Conservation (phyloP, 2,329 filamentous ascomycete genomes). For the Beauveria scarabaeidicola region DNA sequence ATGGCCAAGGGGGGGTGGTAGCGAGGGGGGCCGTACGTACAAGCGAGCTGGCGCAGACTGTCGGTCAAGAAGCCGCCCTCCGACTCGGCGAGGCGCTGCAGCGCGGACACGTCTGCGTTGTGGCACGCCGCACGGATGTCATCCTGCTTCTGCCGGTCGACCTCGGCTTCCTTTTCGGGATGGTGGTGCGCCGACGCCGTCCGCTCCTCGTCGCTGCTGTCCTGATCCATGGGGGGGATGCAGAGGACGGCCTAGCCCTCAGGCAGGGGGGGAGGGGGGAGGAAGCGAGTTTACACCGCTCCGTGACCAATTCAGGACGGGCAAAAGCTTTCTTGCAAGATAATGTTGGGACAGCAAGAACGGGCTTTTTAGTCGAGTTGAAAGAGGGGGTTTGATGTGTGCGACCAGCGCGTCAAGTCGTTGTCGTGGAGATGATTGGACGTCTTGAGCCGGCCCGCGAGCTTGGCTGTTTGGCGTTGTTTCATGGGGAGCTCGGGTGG, state of each 20-base stretch:
- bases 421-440: background rate
- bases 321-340: background rate
- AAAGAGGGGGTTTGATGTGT: too few species aligned
- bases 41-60: slow-evolving; percentile 61
- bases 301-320: background rate
- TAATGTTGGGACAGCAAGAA: background rate
- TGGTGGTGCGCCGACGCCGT: background rate
- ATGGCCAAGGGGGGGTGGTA: background rate
- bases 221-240: background rate
- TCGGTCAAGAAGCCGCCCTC: slow-evolving; percentile 61
- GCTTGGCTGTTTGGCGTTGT: background rate
- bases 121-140: slow-evolving; percentile 49
- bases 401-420: background rate
- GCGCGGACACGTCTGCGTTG: slow-evolving; percentile 43
- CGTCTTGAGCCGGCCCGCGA: background rate
- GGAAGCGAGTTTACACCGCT: background rate
- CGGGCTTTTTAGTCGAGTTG: too few species aligned
- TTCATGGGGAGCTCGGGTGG: background rate
- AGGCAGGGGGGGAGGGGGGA: background rate
- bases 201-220: background rate
- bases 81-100: slow-evolving; percentile 52
- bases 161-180: background rate
- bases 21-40: slow-evolving; percentile 40
- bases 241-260: background rate
- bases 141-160: slow-evolving; percentile 23